Base-by-base conservation (phyloP, 345 rosid species). In the Pugionium cornutum region DNA sequence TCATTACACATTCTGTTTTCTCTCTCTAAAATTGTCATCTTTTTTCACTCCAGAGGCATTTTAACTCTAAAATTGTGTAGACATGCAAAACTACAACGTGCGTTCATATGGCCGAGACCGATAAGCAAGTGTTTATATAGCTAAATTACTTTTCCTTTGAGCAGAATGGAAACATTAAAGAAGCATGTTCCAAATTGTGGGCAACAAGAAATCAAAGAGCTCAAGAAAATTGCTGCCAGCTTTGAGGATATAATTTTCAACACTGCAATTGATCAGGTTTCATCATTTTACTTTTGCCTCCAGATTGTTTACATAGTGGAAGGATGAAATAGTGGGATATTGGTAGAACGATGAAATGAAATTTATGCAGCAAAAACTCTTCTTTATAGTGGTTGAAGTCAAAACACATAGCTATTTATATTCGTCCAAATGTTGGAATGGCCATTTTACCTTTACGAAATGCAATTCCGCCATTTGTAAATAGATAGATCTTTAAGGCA, bases 221-320 rank as follows among this genome's bases (percentile, higher is more conserved):
- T 68, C 66, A 58, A 2, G 59, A 51, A 59, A 68, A 58, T 50
- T 50, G 66, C 66, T 58, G 7, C 4, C 45, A 68, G 59, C 25
- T 68, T 58, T 3, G 66, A 68, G 53, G 59, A 59, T 6, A 26
- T 58, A 3, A 59, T 50, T 41, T 58, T 68, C 73, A 50, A 50
- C 52, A 42, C 44, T 28, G 59, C 66, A 2, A 41, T 10, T 10
- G 33, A 8, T 3, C 73, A 58, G 66, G 66, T 68, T 49, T 34
- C 9, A 52, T 39, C 34, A 37, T 56, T 9, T 50, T 7, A 55
- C 7, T 9, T 11, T 57, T 39, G n/a, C 42, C 10, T 7, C n/a
- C 42, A 39, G 8, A 39, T 39, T 39, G 42, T 39, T 8, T 2
- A 2, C 10, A 39, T 2, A 39, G 42, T 39, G 1, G n/a, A 37